These are phyloP conservation scores for Micromonas pusilla DNA, from an alignment of 139 green algal genomes.

Conservation along the genomic window DNA sequence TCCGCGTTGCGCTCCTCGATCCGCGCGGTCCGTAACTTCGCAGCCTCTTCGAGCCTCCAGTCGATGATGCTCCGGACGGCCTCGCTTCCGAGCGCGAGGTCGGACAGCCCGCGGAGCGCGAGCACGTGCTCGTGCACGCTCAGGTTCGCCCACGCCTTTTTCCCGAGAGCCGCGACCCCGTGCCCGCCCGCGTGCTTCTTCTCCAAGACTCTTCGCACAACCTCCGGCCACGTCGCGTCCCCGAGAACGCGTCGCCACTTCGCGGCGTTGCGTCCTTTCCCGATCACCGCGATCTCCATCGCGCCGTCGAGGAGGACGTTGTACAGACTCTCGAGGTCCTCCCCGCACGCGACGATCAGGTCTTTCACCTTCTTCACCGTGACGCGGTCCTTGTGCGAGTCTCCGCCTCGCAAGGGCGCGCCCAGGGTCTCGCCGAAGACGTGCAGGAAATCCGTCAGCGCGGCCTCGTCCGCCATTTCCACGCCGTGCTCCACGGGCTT, in stretches of 20 bases:
- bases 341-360: background rate
- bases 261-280: background rate
- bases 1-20: background rate
- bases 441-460: background rate
- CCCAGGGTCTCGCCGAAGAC: background rate
- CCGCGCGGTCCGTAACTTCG: background rate
- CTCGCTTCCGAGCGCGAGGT: background rate
- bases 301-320: background rate
- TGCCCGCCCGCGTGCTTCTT: background rate
- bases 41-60: background rate
- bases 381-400: background rate
- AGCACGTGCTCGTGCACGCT: background rate
- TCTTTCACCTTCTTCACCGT: background rate
- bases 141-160: background rate
- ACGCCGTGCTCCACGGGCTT: background rate
- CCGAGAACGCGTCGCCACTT: background rate
- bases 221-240: conserved; percentile 3
- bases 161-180: background rate
- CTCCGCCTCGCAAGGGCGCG: background rate
- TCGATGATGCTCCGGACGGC: background rate
- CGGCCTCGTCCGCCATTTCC: conserved; percentile 1
- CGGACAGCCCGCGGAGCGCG: background rate
- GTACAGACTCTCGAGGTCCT: background rate
- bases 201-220: background rate
- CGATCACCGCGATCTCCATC: background rate